These are phyloP conservation scores for Ogataea henricii DNA, from an alignment of 805 yeast species.

Conservation along the genomic window DNA sequence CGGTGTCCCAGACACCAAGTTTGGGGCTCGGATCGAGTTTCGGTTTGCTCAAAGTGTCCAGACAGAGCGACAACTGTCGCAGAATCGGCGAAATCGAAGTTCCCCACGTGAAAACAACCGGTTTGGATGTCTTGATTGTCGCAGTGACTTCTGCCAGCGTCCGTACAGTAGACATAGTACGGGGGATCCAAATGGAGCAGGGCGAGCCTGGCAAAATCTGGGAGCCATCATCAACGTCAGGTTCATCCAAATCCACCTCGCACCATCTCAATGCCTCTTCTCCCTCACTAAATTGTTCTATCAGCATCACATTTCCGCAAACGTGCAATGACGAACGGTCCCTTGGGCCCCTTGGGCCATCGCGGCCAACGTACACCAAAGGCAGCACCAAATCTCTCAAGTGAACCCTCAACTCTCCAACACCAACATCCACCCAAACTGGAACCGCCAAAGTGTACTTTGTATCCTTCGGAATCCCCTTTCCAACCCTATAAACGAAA, in stretches of 20 bases:
- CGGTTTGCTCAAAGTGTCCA: slow-evolving; percentile 86
- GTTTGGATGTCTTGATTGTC: slow-evolving; percentile 52
- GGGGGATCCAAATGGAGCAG: slow-evolving; percentile 66
- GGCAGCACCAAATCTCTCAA: slow-evolving; percentile 88
- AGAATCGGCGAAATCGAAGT: slow-evolving; percentile 81
- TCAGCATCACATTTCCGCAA: slow-evolving; percentile 66
- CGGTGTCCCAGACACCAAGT: slow-evolving; percentile 92
- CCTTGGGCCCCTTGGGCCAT: not conserved
- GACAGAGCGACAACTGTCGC: slow-evolving; percentile 72
- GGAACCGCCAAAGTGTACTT: slow-evolving; percentile 72
- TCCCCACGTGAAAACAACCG: slow-evolving; percentile 81
- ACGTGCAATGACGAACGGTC: slow-evolving; percentile 31
- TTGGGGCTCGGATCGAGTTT: slow-evolving; percentile 84
- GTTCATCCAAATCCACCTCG: slow-evolving; percentile 38
- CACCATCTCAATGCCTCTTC: slow-evolving; percentile 58
- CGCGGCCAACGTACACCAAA: slow-evolving; percentile 57
- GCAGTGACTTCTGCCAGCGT: slow-evolving; percentile 63
- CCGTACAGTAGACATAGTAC: slow-evolving; percentile 77
- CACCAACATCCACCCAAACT: slow-evolving; percentile 51
- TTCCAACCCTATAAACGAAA: slow-evolving; percentile 74
- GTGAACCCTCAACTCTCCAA: slow-evolving; percentile 67
- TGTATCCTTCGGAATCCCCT: slow-evolving; percentile 76
- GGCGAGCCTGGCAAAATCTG: not conserved
- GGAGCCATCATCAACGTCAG: no score
- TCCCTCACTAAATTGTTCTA: slow-evolving; percentile 60